Evolutionary conservation across 1,284 basidiomycete species (phyloP).

Genomic region (Sporisorium scitamineum): DNA sequence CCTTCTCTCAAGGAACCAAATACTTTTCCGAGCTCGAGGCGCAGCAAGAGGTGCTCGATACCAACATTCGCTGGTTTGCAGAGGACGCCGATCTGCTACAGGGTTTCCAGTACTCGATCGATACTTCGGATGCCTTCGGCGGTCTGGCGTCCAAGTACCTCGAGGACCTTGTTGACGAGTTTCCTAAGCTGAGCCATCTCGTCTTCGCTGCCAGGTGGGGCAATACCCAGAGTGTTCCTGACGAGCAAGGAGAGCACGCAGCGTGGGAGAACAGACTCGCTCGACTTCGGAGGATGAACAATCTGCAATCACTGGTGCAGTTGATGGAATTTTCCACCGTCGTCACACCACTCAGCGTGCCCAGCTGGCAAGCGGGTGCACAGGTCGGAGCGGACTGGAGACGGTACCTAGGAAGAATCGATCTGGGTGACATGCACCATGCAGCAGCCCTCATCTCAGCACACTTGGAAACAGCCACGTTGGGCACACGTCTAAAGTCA

Average conservation of each 20-base stretch:
- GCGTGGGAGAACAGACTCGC: slow-evolving; percentile 33
- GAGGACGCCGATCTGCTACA: slow-evolving; percentile 65
- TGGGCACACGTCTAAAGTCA: slow-evolving; percentile 46
- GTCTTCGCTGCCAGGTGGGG: slow-evolving; percentile 51
- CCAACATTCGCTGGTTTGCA: slow-evolving; percentile 61
- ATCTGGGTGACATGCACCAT: slow-evolving; percentile 51
- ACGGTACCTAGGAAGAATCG: slow-evolving; percentile 17
- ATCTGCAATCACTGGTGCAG: slow-evolving; percentile 42
- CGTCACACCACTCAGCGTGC: slow-evolving; percentile 42
- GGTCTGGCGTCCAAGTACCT: slow-evolving; percentile 53
- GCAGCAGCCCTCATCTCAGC: slow-evolving; percentile 56
- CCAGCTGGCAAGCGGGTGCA: slow-evolving; percentile 7
- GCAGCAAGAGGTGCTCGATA: slow-evolving; percentile 57
- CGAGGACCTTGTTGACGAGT: slow-evolving; percentile 60
- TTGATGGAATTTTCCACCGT: slow-evolving; percentile 51
- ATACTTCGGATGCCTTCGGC: slow-evolving; percentile 58
- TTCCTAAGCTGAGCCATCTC: slow-evolving; percentile 54
- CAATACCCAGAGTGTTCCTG: slow-evolving; percentile 11
- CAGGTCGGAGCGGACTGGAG: slow-evolving; percentile 36
- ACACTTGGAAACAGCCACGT: slow-evolving; percentile 63
- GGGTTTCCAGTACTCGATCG: slow-evolving; percentile 56
- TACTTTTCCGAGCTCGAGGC: slow-evolving; percentile 51
- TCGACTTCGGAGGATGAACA: slow-evolving; percentile 54
- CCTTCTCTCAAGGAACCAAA: slow-evolving; percentile 48
- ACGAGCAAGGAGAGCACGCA: slow-evolving; percentile 10